Base-by-base conservation (phyloP, 345 rosid species). In the Conringia planisiliqua region DNA sequence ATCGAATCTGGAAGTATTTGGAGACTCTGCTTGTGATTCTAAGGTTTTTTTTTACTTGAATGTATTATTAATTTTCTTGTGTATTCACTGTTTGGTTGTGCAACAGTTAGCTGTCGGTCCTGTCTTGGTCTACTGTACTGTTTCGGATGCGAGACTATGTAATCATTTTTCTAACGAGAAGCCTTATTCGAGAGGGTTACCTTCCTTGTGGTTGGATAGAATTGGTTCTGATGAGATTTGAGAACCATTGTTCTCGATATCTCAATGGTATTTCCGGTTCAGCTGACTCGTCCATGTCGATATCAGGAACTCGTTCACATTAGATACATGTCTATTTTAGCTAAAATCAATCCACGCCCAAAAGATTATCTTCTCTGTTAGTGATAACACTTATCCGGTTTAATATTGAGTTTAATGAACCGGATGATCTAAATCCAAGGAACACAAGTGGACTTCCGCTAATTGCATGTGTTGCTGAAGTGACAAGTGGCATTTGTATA, bases 91-190 rank as follows among this genome's bases (percentile, higher is more conserved):
- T 67, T 75, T 75, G 78, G 68, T 75, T 75, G 46, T 33, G 69
- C 50, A 61, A 42, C 74, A 42, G 30, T 61, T 60, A 75, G 69
- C 24, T 39, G 20, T 33, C 60, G 13, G 13, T 66, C 39, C 3
- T 42, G 38, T 66, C 72, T 39, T 68, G 74, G 13, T 60, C 55
- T 60, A 39, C n/a, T 59, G 55, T 39, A 59, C 29, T 74, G 66
- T 66, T 46, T 46, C 33, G 17, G 52, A 58, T 73, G 4, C 63
- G 48, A 62, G 51, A 27, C 9, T 40, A 42, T 75, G 63, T 68
- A 68, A 67, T 36, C 72, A 73, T 63, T 7, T 63, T 52, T 57
- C 29, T 46, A 74, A n/a, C 40, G 70, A 75, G 69, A 68, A 75
- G 39, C 63, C 4, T 51, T 73, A 9, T 56, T 65, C 44, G 56